These are phyloP conservation scores for Metarhizium sp. DNA, from an alignment of 2,329 filamentous ascomycete genomes.

Conservation along the genomic window DNA sequence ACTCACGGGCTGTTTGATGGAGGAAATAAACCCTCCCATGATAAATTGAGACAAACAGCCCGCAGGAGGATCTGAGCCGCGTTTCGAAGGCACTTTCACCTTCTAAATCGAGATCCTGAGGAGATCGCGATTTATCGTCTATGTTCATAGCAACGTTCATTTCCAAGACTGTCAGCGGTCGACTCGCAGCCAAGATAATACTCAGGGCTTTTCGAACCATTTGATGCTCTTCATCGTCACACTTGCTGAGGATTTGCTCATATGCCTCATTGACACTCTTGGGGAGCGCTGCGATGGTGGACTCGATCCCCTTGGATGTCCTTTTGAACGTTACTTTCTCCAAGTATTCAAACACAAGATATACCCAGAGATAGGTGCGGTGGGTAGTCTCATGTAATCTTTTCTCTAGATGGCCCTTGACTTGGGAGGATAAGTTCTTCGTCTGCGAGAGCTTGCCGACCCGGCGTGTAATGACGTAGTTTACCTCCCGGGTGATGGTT, in stretches of 20 bases:
- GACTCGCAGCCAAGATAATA: background rate
- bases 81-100: conserved; percentile 8
- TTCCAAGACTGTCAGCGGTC: background rate
- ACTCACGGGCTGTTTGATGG: conserved; percentile 23
- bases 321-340: conserved; percentile 13
- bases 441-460: conserved; percentile 11
- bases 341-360: conserved; percentile 25
- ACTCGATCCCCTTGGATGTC: conserved; percentile 10
- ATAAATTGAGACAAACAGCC: conserved; percentile 21
- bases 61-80: conserved; percentile 15
- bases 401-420: conserved; percentile 12
- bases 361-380: conserved; percentile 29
- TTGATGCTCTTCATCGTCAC: background rate
- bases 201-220: background rate
- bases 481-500: no score
- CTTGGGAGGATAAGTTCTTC: conserved; percentile 9
- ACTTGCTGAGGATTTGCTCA: background rate
- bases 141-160: background rate
- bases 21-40: conserved; percentile 19
- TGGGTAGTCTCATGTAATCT: conserved; percentile 12
- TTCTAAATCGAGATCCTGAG: background rate
- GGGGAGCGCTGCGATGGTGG: conserved; percentile 7
- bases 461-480: conserved; percentile 21
- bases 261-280: background rate
- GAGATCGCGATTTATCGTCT: background rate